phyloP scores from a whole-genome alignment of 306 rosid genomes.

The Cicer pinnatifidum region DNA sequence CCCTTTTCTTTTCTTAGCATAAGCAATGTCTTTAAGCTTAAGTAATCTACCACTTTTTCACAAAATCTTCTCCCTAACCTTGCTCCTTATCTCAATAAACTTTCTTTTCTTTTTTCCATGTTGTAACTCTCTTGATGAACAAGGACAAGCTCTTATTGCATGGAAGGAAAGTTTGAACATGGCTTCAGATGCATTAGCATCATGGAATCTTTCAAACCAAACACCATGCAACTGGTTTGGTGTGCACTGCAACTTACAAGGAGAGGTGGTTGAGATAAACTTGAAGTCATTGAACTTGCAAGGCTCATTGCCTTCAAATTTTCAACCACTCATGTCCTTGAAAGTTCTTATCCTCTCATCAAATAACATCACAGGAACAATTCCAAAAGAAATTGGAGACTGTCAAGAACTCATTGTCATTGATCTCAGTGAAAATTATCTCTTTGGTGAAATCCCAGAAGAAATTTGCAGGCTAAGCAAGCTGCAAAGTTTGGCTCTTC shows the following conservation, averaged over 20 bases:
- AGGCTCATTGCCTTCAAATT: slow-evolving; percentile 78
- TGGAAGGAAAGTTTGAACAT: slow-evolving; percentile 75
- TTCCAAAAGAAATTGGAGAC: slow-evolving; percentile 73
- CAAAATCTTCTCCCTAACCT: slow-evolving; percentile 54
- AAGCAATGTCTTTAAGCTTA: slow-evolving; percentile 68
- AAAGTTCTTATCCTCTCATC: slow-evolving; percentile 59
- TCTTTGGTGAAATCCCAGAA: slow-evolving; percentile 70
- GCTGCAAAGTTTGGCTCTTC: slow-evolving; percentile 57
- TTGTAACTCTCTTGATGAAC: slow-evolving; percentile 75
- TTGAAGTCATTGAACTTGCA: slow-evolving; percentile 62
- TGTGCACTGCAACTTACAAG: slow-evolving; percentile 62
- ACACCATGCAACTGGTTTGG: slow-evolving; percentile 90
- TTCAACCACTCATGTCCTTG: slow-evolving; percentile 66
- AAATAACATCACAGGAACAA: slow-evolving; percentile 64
- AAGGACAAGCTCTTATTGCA: slow-evolving; percentile 74
- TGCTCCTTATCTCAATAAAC: slow-evolving; percentile 54
- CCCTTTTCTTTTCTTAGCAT: slow-evolving; percentile 52
- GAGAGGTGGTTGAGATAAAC: slow-evolving; percentile 63
- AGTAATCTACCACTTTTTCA: slow-evolving; percentile 54
- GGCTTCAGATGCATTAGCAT: slow-evolving; percentile 50
- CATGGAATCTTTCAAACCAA: slow-evolving; percentile 66
- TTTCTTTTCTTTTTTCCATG: slow-evolving; percentile 58
- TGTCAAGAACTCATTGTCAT: slow-evolving; percentile 56
- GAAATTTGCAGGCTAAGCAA: slow-evolving; percentile 71
- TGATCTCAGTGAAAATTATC: slow-evolving; percentile 70